Conservation (phyloP, 192 early-diverging fungal genomes). For the Coemansia sp. region DNA sequence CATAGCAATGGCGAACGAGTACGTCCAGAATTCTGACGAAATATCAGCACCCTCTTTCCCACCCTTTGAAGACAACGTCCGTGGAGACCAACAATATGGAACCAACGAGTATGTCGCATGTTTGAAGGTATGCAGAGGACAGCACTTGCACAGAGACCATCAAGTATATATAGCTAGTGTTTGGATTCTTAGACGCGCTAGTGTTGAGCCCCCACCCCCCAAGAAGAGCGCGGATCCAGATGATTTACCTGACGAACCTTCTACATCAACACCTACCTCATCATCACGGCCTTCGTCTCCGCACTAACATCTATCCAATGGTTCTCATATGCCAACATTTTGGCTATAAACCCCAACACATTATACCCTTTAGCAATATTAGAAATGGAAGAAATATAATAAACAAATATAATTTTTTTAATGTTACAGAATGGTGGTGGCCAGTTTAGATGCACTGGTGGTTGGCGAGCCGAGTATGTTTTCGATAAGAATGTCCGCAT, state of each 20-base stretch:
- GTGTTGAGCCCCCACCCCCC: no score
- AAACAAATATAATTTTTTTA: not conserved
- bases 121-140: not conserved
- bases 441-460: not conserved
- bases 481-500: slow-evolving; percentile 12
- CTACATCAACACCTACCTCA: no score
- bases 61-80: not conserved
- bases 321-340: no score
- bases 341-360: no score
- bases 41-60: not conserved
- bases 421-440: slow-evolving; percentile 2
- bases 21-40: not conserved
- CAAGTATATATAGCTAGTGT: not conserved
- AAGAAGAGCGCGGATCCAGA: no score
- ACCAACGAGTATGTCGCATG: not conserved
- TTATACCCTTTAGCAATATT: not conserved
- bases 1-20: not conserved
- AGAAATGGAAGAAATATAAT: not conserved
- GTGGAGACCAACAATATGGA: not conserved
- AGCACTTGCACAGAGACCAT: not conserved
- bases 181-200: no score
- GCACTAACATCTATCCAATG: no score
- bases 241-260: no score
- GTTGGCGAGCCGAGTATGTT: slow-evolving; percentile 11
- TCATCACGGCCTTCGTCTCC: no score